Evolutionary conservation across 257 asterid species (phyloP).

Genomic region (Nicotiana attenuata): DNA sequence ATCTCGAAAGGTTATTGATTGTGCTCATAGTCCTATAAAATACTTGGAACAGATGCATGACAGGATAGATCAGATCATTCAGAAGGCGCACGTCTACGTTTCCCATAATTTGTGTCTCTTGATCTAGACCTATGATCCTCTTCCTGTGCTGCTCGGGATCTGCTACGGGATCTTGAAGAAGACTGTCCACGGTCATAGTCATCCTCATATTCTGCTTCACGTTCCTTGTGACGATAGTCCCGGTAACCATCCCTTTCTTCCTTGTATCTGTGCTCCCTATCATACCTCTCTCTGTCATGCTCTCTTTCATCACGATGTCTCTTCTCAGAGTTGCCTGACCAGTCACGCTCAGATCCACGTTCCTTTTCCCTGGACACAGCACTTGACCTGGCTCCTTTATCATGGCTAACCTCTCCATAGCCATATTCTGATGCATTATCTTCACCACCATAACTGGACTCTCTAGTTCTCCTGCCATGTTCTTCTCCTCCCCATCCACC

Average conservation of each 20-base stretch:
- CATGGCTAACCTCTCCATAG: conserved; percentile 44
- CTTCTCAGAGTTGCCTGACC: conserved; percentile 44
- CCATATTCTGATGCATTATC: conserved; percentile 51
- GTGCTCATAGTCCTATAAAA: conserved; percentile 6
- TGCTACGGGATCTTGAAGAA: conserved; percentile 48
- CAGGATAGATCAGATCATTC: conserved; percentile 24
- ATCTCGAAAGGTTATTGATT: conserved; percentile 10
- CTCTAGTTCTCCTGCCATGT: conserved; percentile 43
- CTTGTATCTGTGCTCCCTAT: conserved; percentile 36
- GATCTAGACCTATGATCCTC: conserved; percentile 40
- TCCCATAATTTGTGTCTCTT: conserved; percentile 46
- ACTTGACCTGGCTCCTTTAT: conserved; percentile 38
- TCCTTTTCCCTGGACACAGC: conserved; percentile 44
- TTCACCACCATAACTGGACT: conserved; percentile 52
- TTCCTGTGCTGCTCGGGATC: conserved; percentile 39
- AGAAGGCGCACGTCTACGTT: conserved; percentile 40
- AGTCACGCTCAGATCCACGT: conserved; percentile 41
- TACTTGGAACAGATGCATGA: conserved; percentile 1
- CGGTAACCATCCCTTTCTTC: conserved; percentile 35
- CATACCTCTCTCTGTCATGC: conserved; percentile 35
- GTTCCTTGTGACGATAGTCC: conserved; percentile 36
- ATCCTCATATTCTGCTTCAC: conserved; percentile 27
- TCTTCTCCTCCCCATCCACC: conserved; percentile 56
- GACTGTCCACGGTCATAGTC: conserved; percentile 42
- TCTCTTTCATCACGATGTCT: conserved; percentile 47